These are phyloP conservation scores for Botrytis galanthina DNA, from an alignment of 2,329 filamentous ascomycete genomes.

Conservation along the genomic window DNA sequence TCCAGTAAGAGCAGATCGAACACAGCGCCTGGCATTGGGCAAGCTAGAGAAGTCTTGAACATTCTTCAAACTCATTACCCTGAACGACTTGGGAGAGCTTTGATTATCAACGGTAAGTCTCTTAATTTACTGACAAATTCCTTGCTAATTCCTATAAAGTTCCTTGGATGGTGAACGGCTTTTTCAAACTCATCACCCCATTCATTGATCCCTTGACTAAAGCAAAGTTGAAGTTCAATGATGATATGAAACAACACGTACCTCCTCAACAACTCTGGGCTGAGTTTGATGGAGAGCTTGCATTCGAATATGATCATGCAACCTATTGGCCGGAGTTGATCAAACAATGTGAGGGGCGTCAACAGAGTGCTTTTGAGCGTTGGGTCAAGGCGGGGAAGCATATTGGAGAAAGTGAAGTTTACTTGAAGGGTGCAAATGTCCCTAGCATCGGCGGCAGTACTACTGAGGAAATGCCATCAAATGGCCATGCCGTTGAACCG, in stretches of 20 bases:
- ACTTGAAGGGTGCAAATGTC: slow-evolving; percentile 64
- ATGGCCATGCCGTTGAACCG: slow-evolving; percentile 10
- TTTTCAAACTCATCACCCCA: slow-evolving; percentile 93
- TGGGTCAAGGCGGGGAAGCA: slow-evolving; percentile 80
- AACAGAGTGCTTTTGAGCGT: slow-evolving; percentile 59
- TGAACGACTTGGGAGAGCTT: slow-evolving; percentile 80
- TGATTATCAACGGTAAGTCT: slow-evolving; percentile 79
- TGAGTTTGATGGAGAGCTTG: slow-evolving; percentile 69
- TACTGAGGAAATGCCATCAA: slow-evolving; percentile 8
- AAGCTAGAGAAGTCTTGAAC: slow-evolving; percentile 78
- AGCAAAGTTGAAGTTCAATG: slow-evolving; percentile 97
- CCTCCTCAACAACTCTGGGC: slow-evolving; percentile 80
- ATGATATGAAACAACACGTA: slow-evolving; percentile 80
- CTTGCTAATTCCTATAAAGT: slow-evolving; percentile 50
- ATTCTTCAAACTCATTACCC: slow-evolving; percentile 97
- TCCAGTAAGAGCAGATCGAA: slow-evolving; percentile 72
- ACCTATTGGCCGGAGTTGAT: slow-evolving; percentile 86
- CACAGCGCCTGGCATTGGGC: slow-evolving; percentile 67
- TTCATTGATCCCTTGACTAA: slow-evolving; percentile 95
- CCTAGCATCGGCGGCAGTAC: slow-evolving; percentile 28
- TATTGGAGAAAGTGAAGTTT: slow-evolving; percentile 84
- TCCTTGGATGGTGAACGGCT: slow-evolving; percentile 85
- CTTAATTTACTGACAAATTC: neutral
- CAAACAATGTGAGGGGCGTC: slow-evolving; percentile 64
- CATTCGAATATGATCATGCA: slow-evolving; percentile 89